These are phyloP conservation scores for Lasiosphaeris hirsuta DNA, from an alignment of 495 filamentous ascomycete genomes.

Conservation along the genomic window DNA sequence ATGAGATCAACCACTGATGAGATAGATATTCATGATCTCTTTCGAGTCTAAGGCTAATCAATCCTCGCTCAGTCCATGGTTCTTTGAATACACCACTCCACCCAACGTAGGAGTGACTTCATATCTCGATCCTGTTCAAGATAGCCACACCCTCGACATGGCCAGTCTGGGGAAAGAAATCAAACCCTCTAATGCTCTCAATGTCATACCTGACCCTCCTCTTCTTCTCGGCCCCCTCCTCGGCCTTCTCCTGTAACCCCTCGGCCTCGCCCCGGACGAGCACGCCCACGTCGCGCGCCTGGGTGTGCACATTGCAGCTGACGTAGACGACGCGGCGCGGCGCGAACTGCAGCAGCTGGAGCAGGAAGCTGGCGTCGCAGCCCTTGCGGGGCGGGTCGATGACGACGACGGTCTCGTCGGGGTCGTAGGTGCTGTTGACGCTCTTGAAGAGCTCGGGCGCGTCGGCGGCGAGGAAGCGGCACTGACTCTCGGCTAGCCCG, in stretches of 20 bases:
- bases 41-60: too few species aligned
- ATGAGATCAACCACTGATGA: too few species aligned
- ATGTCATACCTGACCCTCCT: slow-evolving; percentile 69
- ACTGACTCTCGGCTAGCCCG: slow-evolving; percentile 53
- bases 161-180: slow-evolving; percentile 97
- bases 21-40: too few species aligned
- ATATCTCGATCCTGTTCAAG: slow-evolving; percentile 52
- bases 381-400: slow-evolving; percentile 95
- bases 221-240: slow-evolving; percentile 25
- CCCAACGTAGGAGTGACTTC: neutral
- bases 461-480: slow-evolving; percentile 80
- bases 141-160: slow-evolving; percentile 96
- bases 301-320: slow-evolving; percentile 95
- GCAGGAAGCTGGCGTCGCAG: slow-evolving; percentile 79
- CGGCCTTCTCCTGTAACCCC: slow-evolving; percentile 18
- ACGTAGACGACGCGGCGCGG: slow-evolving; percentile 86
- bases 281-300: slow-evolving; percentile 86
- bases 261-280: slow-evolving; percentile 60
- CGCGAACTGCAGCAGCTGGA: slow-evolving; percentile 70
- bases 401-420: slow-evolving; percentile 81
- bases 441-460: slow-evolving; percentile 75
- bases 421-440: slow-evolving; percentile 54
- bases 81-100: neutral
- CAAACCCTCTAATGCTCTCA: slow-evolving; percentile 89
- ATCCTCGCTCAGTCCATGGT: neutral